Evolutionary conservation across 1,284 basidiomycete genomes (phyloP).

Genomic region (Pisolithus thermaeus): DNA sequence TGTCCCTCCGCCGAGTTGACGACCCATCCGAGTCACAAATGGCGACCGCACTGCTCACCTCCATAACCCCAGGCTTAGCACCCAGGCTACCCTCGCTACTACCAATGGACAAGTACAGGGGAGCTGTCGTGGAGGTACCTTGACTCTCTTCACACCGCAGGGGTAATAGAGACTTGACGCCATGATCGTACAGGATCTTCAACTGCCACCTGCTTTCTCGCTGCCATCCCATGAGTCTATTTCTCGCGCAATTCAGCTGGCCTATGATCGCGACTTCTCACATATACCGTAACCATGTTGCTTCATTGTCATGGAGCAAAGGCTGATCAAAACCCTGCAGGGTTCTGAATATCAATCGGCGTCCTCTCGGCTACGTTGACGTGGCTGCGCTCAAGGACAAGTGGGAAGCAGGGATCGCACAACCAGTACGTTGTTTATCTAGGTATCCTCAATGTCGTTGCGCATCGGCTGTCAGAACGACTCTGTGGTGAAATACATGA

Average conservation of each 20-base stretch:
- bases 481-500: slow-evolving; percentile 64
- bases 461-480: slow-evolving; percentile 41
- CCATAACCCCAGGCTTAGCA: neutral
- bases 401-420: slow-evolving; percentile 69
- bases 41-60: slow-evolving; percentile 6
- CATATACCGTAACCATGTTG: slow-evolving; percentile 69
- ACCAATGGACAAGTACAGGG: slow-evolving; percentile 59
- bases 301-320: neutral
- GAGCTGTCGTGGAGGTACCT: slow-evolving; percentile 74
- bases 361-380: slow-evolving; percentile 79
- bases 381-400: slow-evolving; percentile 67
- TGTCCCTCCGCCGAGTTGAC: neutral
- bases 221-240: slow-evolving; percentile 68
- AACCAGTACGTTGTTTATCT: slow-evolving; percentile 47
- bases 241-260: slow-evolving; percentile 71
- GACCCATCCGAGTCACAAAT: neutral
- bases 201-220: slow-evolving; percentile 86
- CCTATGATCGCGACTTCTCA: slow-evolving; percentile 88
- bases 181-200: slow-evolving; percentile 60
- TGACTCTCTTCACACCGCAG: neutral
- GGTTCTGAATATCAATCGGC: slow-evolving; percentile 65
- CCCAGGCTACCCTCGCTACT: slow-evolving; percentile 4
- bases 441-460: slow-evolving; percentile 1
- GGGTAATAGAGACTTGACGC: slow-evolving; percentile 3
- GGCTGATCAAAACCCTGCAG: slow-evolving; percentile 34